These are phyloP conservation scores for Mycena maculata DNA, from an alignment of 768 basidiomycete species.

Conservation along the genomic window DNA sequence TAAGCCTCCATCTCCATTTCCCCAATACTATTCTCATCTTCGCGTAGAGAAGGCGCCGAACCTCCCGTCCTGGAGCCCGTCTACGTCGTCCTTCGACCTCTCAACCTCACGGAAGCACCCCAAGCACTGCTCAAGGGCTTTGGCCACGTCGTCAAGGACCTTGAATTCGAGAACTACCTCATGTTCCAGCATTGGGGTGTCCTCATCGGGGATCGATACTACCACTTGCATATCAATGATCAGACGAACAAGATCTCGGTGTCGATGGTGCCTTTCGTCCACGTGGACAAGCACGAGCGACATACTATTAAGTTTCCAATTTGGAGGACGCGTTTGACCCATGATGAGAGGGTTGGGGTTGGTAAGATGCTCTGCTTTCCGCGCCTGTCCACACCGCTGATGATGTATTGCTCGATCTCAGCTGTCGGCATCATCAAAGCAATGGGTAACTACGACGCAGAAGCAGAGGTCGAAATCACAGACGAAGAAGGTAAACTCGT, in stretches of 20 bases:
- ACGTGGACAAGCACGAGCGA: slow-evolving; percentile 7
- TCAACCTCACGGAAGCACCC: slow-evolving; percentile 29
- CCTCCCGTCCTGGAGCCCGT: slow-evolving; percentile 27
- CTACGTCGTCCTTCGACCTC: slow-evolving; percentile 34
- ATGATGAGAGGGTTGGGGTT: slow-evolving; percentile 33
- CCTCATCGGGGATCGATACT: slow-evolving; percentile 32
- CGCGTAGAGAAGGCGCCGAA: slow-evolving; percentile 22
- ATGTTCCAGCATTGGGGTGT: slow-evolving; percentile 35
- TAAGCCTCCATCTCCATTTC: neutral
- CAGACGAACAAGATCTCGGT: slow-evolving; percentile 25
- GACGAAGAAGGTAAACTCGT: slow-evolving; percentile 27
- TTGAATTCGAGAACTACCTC: slow-evolving; percentile 34
- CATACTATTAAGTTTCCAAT: slow-evolving; percentile 34
- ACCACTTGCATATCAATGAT: slow-evolving; percentile 35
- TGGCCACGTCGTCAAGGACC: slow-evolving; percentile 29
- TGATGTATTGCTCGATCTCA: slow-evolving; percentile 11
- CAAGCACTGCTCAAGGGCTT: slow-evolving; percentile 22
- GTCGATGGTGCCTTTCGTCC: slow-evolving; percentile 29
- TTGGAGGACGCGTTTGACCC: slow-evolving; percentile 29
- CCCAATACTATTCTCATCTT: neutral
- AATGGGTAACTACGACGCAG: slow-evolving; percentile 29
- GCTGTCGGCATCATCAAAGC: slow-evolving; percentile 33
- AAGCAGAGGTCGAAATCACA: slow-evolving; percentile 33
- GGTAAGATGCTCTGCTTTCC: slow-evolving; percentile 9
- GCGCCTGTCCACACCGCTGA: neutral